Evolutionary conservation across 805 yeast species (phyloP).

Genomic region (Candida argentea): DNA sequence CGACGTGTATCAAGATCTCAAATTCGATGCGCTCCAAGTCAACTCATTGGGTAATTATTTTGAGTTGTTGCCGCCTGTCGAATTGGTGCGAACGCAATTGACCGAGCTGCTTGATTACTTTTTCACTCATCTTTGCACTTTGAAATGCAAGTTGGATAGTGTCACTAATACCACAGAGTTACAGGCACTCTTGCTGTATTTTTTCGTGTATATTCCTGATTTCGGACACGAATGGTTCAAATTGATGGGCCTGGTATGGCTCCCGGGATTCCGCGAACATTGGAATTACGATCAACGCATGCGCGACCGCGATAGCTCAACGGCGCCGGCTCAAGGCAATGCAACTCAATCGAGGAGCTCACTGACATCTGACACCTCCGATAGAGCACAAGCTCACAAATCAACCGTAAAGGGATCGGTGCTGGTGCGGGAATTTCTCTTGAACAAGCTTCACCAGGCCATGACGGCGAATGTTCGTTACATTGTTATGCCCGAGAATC

Average conservation of each 20-base stretch:
- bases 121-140: slow-evolving; percentile 9
- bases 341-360: too few relatives aligned
- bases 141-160: slow-evolving; percentile 5
- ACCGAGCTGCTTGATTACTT: slow-evolving; percentile 15
- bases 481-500: too few relatives aligned
- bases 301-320: neutral
- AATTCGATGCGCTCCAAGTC: slow-evolving; percentile 8
- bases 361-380: too few relatives aligned
- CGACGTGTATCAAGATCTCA: slow-evolving; percentile 20
- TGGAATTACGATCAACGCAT: slow-evolving; percentile 2
- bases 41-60: slow-evolving; percentile 4
- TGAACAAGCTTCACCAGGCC: too few relatives aligned
- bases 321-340: too few relatives aligned
- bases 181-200: slow-evolving; percentile 4
- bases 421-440: too few relatives aligned
- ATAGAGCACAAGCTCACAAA: too few relatives aligned
- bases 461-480: too few relatives aligned
- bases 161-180: slow-evolving; percentile 2
- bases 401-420: too few relatives aligned
- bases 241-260: slow-evolving; percentile 2
- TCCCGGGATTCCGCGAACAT: slow-evolving; percentile 1
- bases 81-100: slow-evolving; percentile 9
- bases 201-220: slow-evolving; percentile 14
- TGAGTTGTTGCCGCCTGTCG: slow-evolving; percentile 6
- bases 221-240: slow-evolving; percentile 6